Conservation (phyloP, 495 filamentous ascomycete species). For the Sordaria brevicollis region DNA sequence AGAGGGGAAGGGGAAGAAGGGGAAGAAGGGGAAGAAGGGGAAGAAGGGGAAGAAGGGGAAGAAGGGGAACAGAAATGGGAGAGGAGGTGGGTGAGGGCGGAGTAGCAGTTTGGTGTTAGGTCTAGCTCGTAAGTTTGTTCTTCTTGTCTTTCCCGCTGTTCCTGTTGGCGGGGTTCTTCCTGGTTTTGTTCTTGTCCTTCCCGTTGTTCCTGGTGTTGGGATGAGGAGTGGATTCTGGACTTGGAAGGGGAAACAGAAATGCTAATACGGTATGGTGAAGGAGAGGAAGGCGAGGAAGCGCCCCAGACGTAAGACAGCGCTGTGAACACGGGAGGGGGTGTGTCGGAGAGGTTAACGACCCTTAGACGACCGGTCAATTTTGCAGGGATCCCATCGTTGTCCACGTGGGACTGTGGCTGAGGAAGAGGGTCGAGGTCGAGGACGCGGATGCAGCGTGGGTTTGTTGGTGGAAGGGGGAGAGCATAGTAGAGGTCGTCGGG, state of each 20-base stretch:
- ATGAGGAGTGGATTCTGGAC: too few species aligned
- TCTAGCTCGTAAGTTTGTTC: background rate
- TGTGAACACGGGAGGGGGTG: background rate
- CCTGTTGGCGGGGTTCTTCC: too few species aligned
- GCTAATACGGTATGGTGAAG: background rate
- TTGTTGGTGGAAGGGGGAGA: background rate
- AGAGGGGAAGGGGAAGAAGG: too few species aligned
- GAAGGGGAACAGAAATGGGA: background rate
- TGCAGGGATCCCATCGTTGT: background rate
- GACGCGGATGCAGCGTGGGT: background rate
- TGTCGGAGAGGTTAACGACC: background rate
- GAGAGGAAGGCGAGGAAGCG: background rate
- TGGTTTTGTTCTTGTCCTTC: too few species aligned
- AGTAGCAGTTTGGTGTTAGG: slow-evolving; percentile 4
- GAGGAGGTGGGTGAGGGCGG: background rate
- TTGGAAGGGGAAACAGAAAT: background rate
- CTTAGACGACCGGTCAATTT: background rate
- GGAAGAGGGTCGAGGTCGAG: background rate
- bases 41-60: background rate
- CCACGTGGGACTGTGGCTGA: background rate
- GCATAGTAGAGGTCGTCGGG: background rate
- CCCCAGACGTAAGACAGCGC: slow-evolving; percentile 7
- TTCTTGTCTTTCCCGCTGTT: too few species aligned
- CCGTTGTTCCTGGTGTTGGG: too few species aligned
- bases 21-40: too few species aligned